Conservation (phyloP, 1,139 yeast species). For the Lipomyces yarrowii region DNA sequence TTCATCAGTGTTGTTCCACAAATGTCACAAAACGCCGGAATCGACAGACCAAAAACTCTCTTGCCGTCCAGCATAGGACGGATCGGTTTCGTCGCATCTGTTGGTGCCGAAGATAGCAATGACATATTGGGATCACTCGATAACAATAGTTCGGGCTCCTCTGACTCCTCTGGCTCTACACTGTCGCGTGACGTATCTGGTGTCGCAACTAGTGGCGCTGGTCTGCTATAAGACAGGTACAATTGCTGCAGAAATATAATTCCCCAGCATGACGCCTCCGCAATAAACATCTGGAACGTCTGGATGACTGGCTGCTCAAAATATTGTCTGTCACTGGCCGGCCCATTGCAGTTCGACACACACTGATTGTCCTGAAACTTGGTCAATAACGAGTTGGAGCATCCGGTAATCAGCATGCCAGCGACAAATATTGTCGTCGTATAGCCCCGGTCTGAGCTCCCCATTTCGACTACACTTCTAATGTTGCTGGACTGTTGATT, state of each 20-base stretch:
- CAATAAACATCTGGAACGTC: constrained; percentile 79
- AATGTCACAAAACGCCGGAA: constrained; percentile 75
- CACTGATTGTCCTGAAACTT: constrained; percentile 80
- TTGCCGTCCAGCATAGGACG: constrained; percentile 33
- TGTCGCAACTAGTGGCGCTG: constrained; percentile 4
- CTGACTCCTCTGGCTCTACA: background rate
- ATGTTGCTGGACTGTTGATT: background rate
- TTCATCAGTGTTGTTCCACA: constrained; percentile 75
- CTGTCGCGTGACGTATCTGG: constrained; percentile 8
- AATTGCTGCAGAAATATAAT: constrained; percentile 41
- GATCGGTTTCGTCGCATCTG: background rate
- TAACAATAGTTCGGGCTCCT: constrained; percentile 12
- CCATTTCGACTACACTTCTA: background rate
- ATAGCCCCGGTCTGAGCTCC: background rate
- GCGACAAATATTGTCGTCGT: constrained; percentile 36
- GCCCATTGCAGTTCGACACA: constrained; percentile 57
- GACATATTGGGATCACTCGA: constrained; percentile 12
- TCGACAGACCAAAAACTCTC: constrained; percentile 46
- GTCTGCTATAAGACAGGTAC: constrained; percentile 2
- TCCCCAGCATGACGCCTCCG: constrained; percentile 60
- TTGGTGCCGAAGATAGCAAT: background rate
- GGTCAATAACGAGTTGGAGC: constrained; percentile 71
- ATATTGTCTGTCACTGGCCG: constrained; percentile 46
- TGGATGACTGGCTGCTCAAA: constrained; percentile 83
- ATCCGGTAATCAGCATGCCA: constrained; percentile 62